Evolutionary conservation across 495 filamentous ascomycete species (phyloP), one percentile per base, ranked within the genome.

Genomic region (Penicillium daleae): DNA sequence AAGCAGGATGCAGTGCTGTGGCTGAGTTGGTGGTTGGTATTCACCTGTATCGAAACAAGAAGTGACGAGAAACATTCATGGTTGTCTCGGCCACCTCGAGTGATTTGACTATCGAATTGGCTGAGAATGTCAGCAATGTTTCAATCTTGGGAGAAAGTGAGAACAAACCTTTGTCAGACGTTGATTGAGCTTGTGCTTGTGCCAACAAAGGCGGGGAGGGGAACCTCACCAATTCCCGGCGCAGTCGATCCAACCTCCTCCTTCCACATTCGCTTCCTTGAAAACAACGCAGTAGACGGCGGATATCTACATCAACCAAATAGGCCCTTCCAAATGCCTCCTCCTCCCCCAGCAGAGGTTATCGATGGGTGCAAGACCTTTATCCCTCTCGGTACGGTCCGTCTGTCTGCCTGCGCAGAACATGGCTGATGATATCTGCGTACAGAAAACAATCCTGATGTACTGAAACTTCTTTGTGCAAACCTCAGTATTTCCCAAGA

Each of bases 361-460:
- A 61, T 76, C 44, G 44, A 76, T 54, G 74, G 74, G 24, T 9
- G 51, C 37, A 78, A 78, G 52, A 76, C 75, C 15, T 78, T 78
- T 24, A 74, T 78, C 48, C 73, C 78, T 9, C 72, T 81, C 3
- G 78, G 77, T 80, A 65, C 6, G 54, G 52, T 4, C 24, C 29
- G 27, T 39, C 26, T 10, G 40, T 53, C 39, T 35, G 35, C 19
- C 22, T 32, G 52, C 24, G 26, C 24, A 24, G 44, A 53, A 12
- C 19, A 61, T 31, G 42, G 54, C 17, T 35, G 15, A 29, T 67
- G 3, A 9, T 22, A n/a, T 29, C 4, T 37, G 3, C 5, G 33
- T 39, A 15, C 24, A 88, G 86, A 89, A 64, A 88, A 88, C 74
- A 89, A 88, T 61, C 86, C 86, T 15, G 82, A 85, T 50, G 82